Conservation (phyloP, 2,329 filamentous ascomycete species). For the Aureobasidium sp. region DNA sequence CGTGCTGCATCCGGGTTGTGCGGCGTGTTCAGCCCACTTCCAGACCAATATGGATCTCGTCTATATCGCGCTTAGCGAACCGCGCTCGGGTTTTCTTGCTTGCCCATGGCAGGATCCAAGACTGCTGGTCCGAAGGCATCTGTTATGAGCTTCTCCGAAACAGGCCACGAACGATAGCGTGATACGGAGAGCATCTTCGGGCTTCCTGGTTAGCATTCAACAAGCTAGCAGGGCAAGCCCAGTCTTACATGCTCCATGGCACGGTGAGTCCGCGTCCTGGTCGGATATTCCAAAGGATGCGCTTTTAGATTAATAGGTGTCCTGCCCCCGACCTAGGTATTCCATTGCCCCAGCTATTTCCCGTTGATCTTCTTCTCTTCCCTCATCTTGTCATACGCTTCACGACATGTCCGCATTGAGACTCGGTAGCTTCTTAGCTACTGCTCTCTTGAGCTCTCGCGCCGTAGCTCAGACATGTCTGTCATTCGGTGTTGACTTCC, state of each 20-base stretch:
- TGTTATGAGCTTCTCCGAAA: background rate
- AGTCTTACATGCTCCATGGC: background rate
- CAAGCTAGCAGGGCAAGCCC: background rate
- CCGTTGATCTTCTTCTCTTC: background rate
- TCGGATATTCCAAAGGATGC: background rate
- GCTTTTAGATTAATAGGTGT: background rate
- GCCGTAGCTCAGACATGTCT: constrained; percentile 18
- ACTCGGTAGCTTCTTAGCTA: background rate
- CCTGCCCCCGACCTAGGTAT: background rate
- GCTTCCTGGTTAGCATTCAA: background rate
- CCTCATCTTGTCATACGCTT: background rate
- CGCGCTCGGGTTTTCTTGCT: background rate
- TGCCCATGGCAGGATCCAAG: background rate
- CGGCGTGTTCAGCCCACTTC: background rate
- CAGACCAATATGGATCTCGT: constrained; percentile 5
- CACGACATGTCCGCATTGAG: background rate
- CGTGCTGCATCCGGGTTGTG: background rate
- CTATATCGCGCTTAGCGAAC: constrained; percentile 8
- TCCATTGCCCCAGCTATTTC: background rate
- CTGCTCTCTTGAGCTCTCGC: constrained; percentile 5
- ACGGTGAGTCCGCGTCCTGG: background rate
- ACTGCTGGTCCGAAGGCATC: background rate
- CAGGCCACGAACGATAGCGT: background rate
- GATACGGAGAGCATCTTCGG: background rate
- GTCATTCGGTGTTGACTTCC: constrained; percentile 33